phyloP scores from a whole-genome alignment of 1,284 basidiomycete genomes.

The Athelia sp. region DNA sequence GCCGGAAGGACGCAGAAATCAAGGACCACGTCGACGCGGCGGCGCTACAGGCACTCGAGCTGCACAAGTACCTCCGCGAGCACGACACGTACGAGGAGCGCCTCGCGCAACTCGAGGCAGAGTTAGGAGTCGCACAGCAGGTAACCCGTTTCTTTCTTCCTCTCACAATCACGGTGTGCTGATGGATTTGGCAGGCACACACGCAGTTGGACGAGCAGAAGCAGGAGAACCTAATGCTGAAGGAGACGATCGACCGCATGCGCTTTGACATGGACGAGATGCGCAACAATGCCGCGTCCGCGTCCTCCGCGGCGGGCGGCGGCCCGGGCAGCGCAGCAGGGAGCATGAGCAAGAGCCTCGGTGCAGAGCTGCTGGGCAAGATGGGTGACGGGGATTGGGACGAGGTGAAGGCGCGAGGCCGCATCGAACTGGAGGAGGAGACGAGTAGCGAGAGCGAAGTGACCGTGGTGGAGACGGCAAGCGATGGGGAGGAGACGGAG shows the following conservation, averaged over 20 bases:
- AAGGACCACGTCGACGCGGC: slow-evolving; percentile 56
- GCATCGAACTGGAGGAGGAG: slow-evolving; percentile 30
- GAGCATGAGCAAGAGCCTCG: slow-evolving; percentile 71
- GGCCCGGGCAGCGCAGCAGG: slow-evolving; percentile 38
- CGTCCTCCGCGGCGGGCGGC: slow-evolving; percentile 27
- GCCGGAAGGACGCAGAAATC: slow-evolving; percentile 69
- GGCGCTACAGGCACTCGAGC: slow-evolving; percentile 57
- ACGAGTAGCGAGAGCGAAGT: slow-evolving; percentile 34
- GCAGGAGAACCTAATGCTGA: slow-evolving; percentile 84
- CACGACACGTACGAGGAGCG: slow-evolving; percentile 67
- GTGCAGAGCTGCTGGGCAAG: slow-evolving; percentile 71
- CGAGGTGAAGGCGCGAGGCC: slow-evolving; percentile 26
- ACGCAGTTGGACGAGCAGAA: slow-evolving; percentile 81
- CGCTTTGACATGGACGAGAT: slow-evolving; percentile 89
- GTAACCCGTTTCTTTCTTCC: too few relatives aligned
- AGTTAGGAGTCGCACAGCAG: slow-evolving; percentile 64
- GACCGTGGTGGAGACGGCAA: slow-evolving; percentile 27
- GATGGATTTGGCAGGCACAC: too few relatives aligned
- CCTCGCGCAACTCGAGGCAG: slow-evolving; percentile 57
- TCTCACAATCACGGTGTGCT: too few relatives aligned
- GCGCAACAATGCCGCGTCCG: slow-evolving; percentile 44
- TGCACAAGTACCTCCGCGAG: slow-evolving; percentile 56
- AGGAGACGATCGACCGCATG: slow-evolving; percentile 91
- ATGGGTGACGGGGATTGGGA: slow-evolving; percentile 37
- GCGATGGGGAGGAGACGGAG: slow-evolving; percentile 45